Evolutionary conservation across 2,329 filamentous ascomycete genomes (phyloP), one percentile per base, ranked within the genome.

Genomic region (Alternaria panax): DNA sequence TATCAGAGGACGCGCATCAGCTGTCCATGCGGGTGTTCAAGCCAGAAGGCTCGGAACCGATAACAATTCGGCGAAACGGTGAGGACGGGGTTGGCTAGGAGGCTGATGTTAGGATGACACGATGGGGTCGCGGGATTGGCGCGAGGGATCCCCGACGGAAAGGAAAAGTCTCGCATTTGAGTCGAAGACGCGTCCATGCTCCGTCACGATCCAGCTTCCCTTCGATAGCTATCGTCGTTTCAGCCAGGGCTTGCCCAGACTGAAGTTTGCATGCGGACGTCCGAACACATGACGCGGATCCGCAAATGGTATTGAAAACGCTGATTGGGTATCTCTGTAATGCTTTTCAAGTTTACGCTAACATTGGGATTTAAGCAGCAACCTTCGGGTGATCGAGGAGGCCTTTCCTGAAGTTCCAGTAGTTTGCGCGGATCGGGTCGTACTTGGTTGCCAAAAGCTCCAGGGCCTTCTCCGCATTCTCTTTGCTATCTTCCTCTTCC

Each of bases 371-470:
- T 62, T 64, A 75, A 40, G 69, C 68, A 59, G 63, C 66, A 16
- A 64, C 64, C 27, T 63, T 59, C 27, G 71, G 55, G 51, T 72
- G 64, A n/a, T 67, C 68, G 32, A 78, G 65, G 58, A 73, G 53
- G 22, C 65, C 64, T 54, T 87, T 88, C 73, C 87, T 84, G 80
- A 91, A 97, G 71, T 91, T 89, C 95, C 95, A 99, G 80, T 97
- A 99, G 65, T 93, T 94, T 65, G 88, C 89, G 58, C 95, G 85
- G 60, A 99, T 90, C 7, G 92, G 92, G 83, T 99, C 95, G 85
- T 93, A 99, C 81, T 89, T 93, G 72, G 90, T 88, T 47, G 87
- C 90, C 72, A 99, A 78, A 62, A 96, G 81, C 58, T 86, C 85
- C 71, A 97, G 79, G 61, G 90, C 92, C 72, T 87, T 79, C 54